Base-by-base conservation (phyloP, 2,329 filamentous ascomycete genomes). In the Aspergillus proliferans region DNA sequence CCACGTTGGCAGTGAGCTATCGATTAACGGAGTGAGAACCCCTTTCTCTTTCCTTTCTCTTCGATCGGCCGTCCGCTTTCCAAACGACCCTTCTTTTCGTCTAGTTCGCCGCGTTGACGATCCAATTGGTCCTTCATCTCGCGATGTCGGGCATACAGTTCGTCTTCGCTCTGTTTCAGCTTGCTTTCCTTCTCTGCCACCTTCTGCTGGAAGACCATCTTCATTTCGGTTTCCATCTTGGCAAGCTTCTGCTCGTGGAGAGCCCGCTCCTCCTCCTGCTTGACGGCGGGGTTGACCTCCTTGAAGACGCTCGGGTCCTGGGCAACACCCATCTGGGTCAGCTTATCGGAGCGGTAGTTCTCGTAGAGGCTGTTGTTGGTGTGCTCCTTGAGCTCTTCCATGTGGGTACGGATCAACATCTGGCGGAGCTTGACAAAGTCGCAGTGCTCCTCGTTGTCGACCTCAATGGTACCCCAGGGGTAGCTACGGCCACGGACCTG, bases 151-250 rank as follows among this genome's bases (percentile, higher is more conserved):
- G 93, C 91, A 68, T 97, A 97, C 51, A 98, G 79, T 80, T 98
- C 93, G 73, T 98, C 93, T 75, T 98, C 93, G 80, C 90, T 95
- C 78, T 97, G 93, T 79, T 95, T 95, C 71, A 98, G 80, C 78
- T 98, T 98, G 83, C 89, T 95, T 77, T 98, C 93, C 81, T 98
- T 98, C 75, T 98, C 93, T 59, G 89, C 85, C 28, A 98, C 93
- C 86, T 98, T 98, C 73, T 98, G 93, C 74, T 97, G 93, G 89
- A 98, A 98, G 61, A 98, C 93, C 88, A 96, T 95, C 88, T 98
- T 98, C 93, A 98, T 98, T 75, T 98, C 93, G 67, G 90, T 85
- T 76, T 98, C 93, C 93, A 98, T 98, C 88, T 98, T 98, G 73
- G 92, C 89, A 63, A 98, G 88, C 81, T 98, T 98, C 81, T 96